These are phyloP conservation scores for Corynascus novoguineensis DNA, from an alignment of 495 filamentous ascomycete species.

Conservation along the genomic window DNA sequence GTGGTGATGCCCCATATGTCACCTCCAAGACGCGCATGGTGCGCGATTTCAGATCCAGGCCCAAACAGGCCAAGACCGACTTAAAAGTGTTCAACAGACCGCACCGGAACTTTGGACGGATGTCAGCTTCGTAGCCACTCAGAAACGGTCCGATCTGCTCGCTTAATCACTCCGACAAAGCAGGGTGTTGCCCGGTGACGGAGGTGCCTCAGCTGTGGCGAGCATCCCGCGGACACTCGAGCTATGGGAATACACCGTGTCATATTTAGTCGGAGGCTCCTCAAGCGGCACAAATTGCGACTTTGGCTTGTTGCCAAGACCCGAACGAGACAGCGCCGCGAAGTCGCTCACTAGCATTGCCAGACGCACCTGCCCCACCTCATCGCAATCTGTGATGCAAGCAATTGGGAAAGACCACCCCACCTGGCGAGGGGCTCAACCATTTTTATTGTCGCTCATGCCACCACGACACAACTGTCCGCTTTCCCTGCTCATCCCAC, in stretches of 20 bases:
- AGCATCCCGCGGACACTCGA: background rate
- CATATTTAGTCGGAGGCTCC: background rate
- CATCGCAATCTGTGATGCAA: slow-evolving; percentile 27
- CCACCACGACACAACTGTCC: slow-evolving; percentile 22
- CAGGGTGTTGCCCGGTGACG: slow-evolving; percentile 14
- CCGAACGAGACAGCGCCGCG: background rate
- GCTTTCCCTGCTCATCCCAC: slow-evolving; percentile 14
- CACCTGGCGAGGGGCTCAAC: slow-evolving; percentile 25
- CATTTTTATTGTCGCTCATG: slow-evolving; percentile 36
- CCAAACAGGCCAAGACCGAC: slow-evolving; percentile 11
- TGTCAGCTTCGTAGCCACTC: background rate
- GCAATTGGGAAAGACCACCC: slow-evolving; percentile 22
- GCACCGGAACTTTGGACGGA: background rate
- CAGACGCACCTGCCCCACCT: slow-evolving; percentile 15
- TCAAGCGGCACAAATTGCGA: background rate
- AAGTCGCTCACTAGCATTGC: slow-evolving; percentile 28
- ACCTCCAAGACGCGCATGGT: background rate
- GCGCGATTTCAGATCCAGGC: slow-evolving; percentile 17
- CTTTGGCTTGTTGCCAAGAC: background rate
- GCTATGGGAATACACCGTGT: slow-evolving; percentile 9
- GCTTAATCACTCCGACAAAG: slow-evolving; percentile 1
- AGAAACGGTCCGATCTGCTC: background rate
- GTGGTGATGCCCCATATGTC: background rate
- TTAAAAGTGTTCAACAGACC: background rate
- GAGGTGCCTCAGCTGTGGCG: slow-evolving; percentile 8